Conservation (phyloP, 1,139 yeast genomes). For the Zygosaccharomyces sapae region DNA sequence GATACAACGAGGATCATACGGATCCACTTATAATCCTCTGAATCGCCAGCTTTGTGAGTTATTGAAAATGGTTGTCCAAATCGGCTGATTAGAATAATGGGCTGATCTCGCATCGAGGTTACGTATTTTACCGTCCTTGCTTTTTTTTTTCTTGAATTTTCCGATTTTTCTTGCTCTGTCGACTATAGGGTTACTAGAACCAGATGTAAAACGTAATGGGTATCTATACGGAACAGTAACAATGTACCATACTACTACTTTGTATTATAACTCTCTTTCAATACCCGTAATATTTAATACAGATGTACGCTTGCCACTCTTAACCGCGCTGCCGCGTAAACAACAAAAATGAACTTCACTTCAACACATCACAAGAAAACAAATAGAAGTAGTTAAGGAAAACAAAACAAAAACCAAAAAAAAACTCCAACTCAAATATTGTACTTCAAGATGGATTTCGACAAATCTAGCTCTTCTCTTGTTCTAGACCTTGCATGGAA, state of each 20-base stretch:
- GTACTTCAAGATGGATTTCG: conserved; percentile 12
- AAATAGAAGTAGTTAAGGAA: neutral
- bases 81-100: no score
- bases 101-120: no score
- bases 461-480: conserved; percentile 16
- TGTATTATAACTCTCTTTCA: neutral
- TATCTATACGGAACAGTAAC: neutral
- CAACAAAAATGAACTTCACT: neutral
- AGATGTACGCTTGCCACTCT: neutral
- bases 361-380: neutral
- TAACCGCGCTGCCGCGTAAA: conserved; percentile 6
- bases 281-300: neutral
- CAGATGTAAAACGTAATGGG: no score
- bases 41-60: no score
- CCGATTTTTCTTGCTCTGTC: no score
- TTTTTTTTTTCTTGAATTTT: no score
- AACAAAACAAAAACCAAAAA: neutral
- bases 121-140: no score
- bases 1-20: no score
- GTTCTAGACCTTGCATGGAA: conserved; percentile 34
- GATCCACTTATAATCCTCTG: no score
- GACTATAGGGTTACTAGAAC: no score
- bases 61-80: no score
- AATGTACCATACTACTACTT: neutral
- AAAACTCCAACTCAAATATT: neutral